Conservation (phyloP, 1,284 basidiomycete genomes). For the Cronartium quercuum region DNA sequence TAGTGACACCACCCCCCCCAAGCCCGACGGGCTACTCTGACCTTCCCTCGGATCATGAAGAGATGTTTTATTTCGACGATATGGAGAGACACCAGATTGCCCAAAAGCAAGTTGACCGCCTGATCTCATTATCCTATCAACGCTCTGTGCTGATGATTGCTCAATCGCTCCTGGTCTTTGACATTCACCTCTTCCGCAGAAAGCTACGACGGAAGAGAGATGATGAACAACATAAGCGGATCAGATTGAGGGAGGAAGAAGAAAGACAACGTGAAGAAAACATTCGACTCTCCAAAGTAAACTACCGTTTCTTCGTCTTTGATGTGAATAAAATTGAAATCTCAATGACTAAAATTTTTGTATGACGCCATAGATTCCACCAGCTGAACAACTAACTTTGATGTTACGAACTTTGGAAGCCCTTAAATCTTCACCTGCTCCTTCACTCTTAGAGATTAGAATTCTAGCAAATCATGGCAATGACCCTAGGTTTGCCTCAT, state of each 20-base stretch:
- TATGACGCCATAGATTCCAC: conserved; percentile 12
- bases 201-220: conserved; percentile 24
- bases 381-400: conserved; percentile 14
- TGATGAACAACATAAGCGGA: conserved; percentile 18
- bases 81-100: conserved; percentile 16
- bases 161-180: background rate
- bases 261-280: conserved; percentile 23
- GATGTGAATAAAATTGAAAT: background rate
- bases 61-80: conserved; percentile 33
- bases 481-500: conserved; percentile 28
- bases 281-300: conserved; percentile 16
- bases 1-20: background rate
- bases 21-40: conserved; percentile 33
- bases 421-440: conserved; percentile 11
- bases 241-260: conserved; percentile 31
- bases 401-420: conserved; percentile 20
- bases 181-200: background rate
- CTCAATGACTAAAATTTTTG: background rate
- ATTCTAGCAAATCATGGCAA: conserved; percentile 23
- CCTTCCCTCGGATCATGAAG: conserved; percentile 32
- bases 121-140: background rate
- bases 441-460: conserved; percentile 33
- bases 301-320: background rate
- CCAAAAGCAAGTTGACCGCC: background rate
- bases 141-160: background rate